Evolutionary conservation across 306 rosid genomes (phyloP), one percentile per base, ranked within the genome.

Genomic region (Hylodesmum podocarpum): DNA sequence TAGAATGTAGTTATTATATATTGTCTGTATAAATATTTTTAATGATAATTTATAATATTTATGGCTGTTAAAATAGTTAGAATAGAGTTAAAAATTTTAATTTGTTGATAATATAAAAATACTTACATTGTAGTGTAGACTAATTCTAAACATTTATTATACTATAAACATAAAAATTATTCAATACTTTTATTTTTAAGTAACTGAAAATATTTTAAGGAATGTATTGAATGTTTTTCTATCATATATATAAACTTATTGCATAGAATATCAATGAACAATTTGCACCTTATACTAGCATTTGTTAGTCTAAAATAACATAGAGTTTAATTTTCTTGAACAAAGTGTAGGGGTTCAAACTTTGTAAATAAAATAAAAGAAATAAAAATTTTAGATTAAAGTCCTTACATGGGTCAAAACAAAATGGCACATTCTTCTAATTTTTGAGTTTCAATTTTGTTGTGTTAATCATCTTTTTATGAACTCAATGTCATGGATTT

Each of bases 391-490:
- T 57, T 27, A 13, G 37, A 58, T 58, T 12, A 55, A 4, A 5
- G 3, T 12, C n/a, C 18, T 24, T 25, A 14, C 11, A 25, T 54
- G 33, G 64, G 37, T 27, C 18, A 27, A 57, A 59, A 28, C 21
- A 57, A 58, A 39, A 29, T 27, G 27, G 15, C 59, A 13, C 29
- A 14, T 36, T 75, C 64, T 50, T 50, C 28, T 22, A 43, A 76
- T 22, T 71, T 27, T 64, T 22, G 55, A 76, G 33, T 71, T 27
- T 64, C 57, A 76, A 31, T 65, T 33, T 76, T 76, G 80, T 39
- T 66, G 57, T n/a, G 57, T n/a, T 61, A 33, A 75, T 53, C 18
- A 61, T 18, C 31, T 12, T 41, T 49, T 47, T 63, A 15, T 65
- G 31, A 53, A 37, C 43, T 50, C 28, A 18, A 1, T 64, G 22